Conservation (phyloP, 2,329 filamentous ascomycete genomes). For the Didymella lethalis region DNA sequence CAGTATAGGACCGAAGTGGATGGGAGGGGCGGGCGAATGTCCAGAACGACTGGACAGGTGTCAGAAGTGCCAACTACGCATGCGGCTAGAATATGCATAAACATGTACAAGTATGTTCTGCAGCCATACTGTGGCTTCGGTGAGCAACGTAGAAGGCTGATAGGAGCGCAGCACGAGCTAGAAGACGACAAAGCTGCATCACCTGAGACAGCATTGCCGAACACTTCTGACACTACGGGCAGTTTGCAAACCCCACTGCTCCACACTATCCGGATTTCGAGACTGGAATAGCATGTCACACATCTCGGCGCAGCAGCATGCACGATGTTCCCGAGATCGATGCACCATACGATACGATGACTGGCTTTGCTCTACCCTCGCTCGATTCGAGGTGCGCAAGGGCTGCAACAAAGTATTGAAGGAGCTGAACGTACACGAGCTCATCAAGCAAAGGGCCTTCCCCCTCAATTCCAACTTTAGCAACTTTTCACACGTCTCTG, state of each 20-base stretch:
- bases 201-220: constrained; percentile 18
- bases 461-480: constrained; percentile 4
- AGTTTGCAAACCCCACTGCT: constrained; percentile 9
- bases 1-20: constrained; percentile 7
- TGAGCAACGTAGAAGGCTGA: constrained; percentile 17
- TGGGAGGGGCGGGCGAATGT: constrained; percentile 10
- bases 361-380: constrained; percentile 13
- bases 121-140: constrained; percentile 13
- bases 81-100: constrained; percentile 22
- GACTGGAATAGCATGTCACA: constrained; percentile 19
- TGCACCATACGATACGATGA: constrained; percentile 9
- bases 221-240: constrained; percentile 10
- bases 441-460: background rate
- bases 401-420: constrained; percentile 7
- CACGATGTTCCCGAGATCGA: constrained; percentile 24
- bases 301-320: constrained; percentile 11
- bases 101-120: constrained; percentile 6
- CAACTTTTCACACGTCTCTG: constrained; percentile 3
- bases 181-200: constrained; percentile 15
- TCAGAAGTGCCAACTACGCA: constrained; percentile 14
- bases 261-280: constrained; percentile 6
- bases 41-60: constrained; percentile 20
- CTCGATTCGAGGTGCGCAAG: constrained; percentile 4
- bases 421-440: background rate
- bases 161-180: constrained; percentile 23